Conservation (phyloP, 2,329 filamentous ascomycete species). For the Drechslera avenae region DNA sequence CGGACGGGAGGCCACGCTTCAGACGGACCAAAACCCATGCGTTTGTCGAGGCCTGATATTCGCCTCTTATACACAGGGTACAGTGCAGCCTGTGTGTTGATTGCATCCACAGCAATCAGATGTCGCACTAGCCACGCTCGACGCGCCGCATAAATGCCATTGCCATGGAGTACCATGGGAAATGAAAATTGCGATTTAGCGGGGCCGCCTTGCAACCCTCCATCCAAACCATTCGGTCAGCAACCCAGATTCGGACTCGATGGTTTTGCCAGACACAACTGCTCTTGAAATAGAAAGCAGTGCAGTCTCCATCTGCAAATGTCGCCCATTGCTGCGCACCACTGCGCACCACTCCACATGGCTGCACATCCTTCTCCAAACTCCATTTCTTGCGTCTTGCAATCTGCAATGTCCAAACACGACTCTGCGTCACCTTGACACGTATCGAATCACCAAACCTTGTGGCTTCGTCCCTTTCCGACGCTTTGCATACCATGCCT, state of each 20-base stretch:
- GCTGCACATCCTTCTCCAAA: no score
- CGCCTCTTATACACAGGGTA: constrained; percentile 1
- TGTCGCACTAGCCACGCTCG: constrained; percentile 2
- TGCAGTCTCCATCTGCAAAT: background rate
- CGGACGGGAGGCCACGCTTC: background rate
- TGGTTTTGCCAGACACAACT: background rate
- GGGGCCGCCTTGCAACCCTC: background rate
- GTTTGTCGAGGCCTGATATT: background rate
- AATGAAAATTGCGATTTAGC: constrained; percentile 10
- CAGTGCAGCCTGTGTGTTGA: background rate
- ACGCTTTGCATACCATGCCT: constrained; percentile 11
- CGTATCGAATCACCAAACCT: constrained; percentile 7
- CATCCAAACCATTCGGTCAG: constrained; percentile 7
- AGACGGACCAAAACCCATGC: background rate
- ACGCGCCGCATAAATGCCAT: constrained; percentile 1
- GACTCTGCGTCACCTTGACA: constrained; percentile 1
- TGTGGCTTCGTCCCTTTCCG: constrained; percentile 13
- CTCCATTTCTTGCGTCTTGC: constrained; percentile 2
- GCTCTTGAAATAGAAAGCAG: constrained; percentile 21
- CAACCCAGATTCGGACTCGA: constrained; percentile 2
- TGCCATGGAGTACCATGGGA: constrained; percentile 10
- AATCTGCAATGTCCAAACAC: constrained; percentile 10
- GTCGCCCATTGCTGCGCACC: background rate
- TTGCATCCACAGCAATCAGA: constrained; percentile 4
- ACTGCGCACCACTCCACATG: constrained; percentile 14